Base-by-base conservation (phyloP, 345 rosid genomes). In the Carallia pectinifolia region DNA sequence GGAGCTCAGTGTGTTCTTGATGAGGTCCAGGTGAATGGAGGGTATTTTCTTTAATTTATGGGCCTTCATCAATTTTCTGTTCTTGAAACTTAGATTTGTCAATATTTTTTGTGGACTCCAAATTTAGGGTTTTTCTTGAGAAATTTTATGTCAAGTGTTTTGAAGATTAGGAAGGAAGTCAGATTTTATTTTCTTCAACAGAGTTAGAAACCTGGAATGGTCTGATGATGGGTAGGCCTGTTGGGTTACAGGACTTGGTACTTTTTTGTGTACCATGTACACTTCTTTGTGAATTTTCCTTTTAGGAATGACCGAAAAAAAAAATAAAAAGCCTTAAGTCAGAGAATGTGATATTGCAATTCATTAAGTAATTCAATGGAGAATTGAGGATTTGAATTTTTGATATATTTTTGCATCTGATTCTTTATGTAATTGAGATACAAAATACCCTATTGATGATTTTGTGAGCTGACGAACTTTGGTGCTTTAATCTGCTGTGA, bases 1-100 rank as follows among this genome's bases (percentile, higher is more conserved):
- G 81, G 98, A 93, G 77, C 84, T 91, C 68, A 88, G 96, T 59
- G 78, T 93, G 65, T 93, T 91, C 91, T 84, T 89, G 87, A 86
- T 91, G 58, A 71, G 90, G 62, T 74, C 84, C 1, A 59, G 73
- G 69, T 80, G 29, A 56, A 9, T 68, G 66, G 15, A 2, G 34
- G 15, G 60, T n/a, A n/a, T 27, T 13, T 27, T 30, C 31, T 56
- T 30, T 56, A 56, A 56, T 56, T 56, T 56, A 56, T 56, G 29
- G 60, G 34, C 60, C 34, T 27, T 56, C 60, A 27, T 2, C 13
- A 56, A 56, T 27, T 56, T 56, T 16, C 29, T 44, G 50, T 44
- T 56, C 60, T 56, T 27, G 60, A 56, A 56, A 27, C 31, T 27
- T 56, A 56, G 34, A 27, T 19, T 9, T 56, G 5, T 13, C 16